Evolutionary conservation across 176 grass and related monocot species (phyloP).

Genomic region (Alloteropsis semialata): DNA sequence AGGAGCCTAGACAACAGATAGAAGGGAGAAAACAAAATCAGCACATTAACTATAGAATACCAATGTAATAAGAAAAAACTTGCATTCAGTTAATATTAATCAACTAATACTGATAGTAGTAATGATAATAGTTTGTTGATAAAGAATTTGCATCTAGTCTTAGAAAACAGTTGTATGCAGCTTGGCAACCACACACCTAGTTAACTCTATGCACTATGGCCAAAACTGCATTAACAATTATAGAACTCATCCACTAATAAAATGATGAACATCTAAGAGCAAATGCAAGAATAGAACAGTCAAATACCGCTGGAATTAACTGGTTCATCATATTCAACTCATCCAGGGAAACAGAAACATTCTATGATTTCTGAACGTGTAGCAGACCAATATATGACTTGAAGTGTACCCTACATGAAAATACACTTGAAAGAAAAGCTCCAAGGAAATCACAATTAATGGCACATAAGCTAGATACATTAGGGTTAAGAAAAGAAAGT

Average conservation of each 20-base stretch:
- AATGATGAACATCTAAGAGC: background rate
- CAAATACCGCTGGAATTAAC: background rate
- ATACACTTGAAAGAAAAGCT: background rate
- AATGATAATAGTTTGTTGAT: background rate
- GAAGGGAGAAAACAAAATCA: background rate
- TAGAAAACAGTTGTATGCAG: background rate
- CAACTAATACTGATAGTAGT: background rate
- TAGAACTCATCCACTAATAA: background rate
- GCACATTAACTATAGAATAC: constrained; percentile 1
- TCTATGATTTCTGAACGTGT: background rate
- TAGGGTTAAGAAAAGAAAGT: background rate
- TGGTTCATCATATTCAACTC: background rate
- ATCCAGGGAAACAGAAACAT: background rate
- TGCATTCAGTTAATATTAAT: background rate
- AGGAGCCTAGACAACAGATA: constrained; percentile 46
- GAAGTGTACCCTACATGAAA: background rate
- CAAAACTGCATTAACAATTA: background rate
- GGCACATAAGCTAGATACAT: background rate
- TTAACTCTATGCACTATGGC: background rate
- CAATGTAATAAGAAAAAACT: background rate
- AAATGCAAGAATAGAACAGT: constrained; percentile 4
- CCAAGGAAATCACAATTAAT: background rate
- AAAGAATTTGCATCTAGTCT: background rate
- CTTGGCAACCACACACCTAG: background rate
- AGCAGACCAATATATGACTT: background rate